A percentile compares a stretch with the other conserved stretches of the same genome.
These are phyloP conservation scores for Discostella stelligeroides DNA, from an alignment of 108 stramenopile species.

Conservation along the genomic window DNA sequence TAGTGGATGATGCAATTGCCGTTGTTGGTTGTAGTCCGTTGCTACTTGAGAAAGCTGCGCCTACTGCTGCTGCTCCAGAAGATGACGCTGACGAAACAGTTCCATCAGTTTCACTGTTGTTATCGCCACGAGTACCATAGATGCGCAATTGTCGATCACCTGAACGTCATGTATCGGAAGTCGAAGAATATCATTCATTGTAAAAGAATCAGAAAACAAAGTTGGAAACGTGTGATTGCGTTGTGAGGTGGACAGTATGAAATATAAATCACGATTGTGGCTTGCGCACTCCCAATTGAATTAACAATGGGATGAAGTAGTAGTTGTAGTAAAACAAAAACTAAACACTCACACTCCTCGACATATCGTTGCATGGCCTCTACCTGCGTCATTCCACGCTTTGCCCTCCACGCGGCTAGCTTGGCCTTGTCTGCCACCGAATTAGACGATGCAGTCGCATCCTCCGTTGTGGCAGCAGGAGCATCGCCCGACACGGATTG, in stretches of 20 bases:
- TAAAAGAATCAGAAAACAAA: too few species aligned
- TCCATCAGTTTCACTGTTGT: conserved; percentile 16
- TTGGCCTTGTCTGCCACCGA: conserved; percentile 80
- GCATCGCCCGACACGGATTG: conserved; percentile 82
- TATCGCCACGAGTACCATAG: conserved; percentile 68
- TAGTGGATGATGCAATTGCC: background rate
- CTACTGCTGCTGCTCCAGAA: conserved; percentile 1
- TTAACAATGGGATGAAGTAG: too few species aligned
- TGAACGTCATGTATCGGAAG: too few species aligned
- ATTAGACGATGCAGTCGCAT: conserved; percentile 10
- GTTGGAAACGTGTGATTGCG: too few species aligned
- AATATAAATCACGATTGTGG: too few species aligned
- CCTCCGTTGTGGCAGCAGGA: conserved; percentile 45
- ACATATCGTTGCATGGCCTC: conserved; percentile 82
- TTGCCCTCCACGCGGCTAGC: conserved; percentile 73
- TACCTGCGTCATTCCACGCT: conserved; percentile 58
- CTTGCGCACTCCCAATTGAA: too few species aligned
- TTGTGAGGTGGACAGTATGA: too few species aligned
- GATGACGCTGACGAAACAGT: background rate
- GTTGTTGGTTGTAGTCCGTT: conserved; percentile 19
- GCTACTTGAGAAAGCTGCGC: too few species aligned
- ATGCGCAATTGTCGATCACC: conserved; percentile 76
- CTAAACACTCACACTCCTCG: conserved; percentile 54
- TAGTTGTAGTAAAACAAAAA: too few species aligned
- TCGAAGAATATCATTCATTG: too few species aligned